These are phyloP conservation scores for Rosa chinensis DNA, from an alignment of 306 rosid genomes.

Conservation along the genomic window DNA sequence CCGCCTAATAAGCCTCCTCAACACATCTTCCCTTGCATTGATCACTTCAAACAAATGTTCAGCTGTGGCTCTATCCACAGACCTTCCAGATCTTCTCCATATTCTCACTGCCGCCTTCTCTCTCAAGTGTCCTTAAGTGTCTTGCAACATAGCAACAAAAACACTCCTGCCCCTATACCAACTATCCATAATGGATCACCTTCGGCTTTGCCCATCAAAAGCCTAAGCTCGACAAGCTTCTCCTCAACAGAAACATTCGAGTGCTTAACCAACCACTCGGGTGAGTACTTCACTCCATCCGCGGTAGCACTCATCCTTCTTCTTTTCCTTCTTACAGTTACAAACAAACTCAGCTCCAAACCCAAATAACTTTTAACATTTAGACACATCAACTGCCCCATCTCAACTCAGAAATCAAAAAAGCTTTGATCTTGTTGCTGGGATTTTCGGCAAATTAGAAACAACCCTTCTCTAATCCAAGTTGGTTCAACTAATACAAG, in stretches of 20 bases:
- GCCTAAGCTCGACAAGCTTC: conserved; percentile 78
- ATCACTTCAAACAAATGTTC: conserved; percentile 87
- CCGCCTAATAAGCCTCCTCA: conserved; percentile 85
- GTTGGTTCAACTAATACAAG: background rate
- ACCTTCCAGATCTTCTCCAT: conserved; percentile 83
- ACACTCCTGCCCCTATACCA: conserved; percentile 97
- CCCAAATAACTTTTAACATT: background rate
- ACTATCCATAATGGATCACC: conserved; percentile 89
- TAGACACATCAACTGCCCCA: too few species aligned
- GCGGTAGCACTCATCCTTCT: conserved; percentile 44
- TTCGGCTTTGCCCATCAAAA: conserved; percentile 63
- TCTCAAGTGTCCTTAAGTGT: conserved; percentile 72
- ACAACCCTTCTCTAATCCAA: conserved; percentile 5
- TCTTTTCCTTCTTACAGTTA: conserved; percentile 16
- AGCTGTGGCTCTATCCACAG: conserved; percentile 77
- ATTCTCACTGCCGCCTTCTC: conserved; percentile 73
- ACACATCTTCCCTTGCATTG: conserved; percentile 87
- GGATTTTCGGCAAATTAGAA: conserved; percentile 19
- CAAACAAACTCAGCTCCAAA: conserved; percentile 1
- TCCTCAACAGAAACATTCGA: conserved; percentile 58
- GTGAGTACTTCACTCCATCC: conserved; percentile 17
- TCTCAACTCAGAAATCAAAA: too few species aligned
- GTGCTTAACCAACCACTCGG: conserved; percentile 30
- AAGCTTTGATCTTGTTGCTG: background rate
- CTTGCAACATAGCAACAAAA: conserved; percentile 83